Percentiles rank a stretch among this genome's conserved stretches.
Evolutionary conservation across 768 basidiomycete genomes (phyloP).

Genomic region (Suillus occidentalis): DNA sequence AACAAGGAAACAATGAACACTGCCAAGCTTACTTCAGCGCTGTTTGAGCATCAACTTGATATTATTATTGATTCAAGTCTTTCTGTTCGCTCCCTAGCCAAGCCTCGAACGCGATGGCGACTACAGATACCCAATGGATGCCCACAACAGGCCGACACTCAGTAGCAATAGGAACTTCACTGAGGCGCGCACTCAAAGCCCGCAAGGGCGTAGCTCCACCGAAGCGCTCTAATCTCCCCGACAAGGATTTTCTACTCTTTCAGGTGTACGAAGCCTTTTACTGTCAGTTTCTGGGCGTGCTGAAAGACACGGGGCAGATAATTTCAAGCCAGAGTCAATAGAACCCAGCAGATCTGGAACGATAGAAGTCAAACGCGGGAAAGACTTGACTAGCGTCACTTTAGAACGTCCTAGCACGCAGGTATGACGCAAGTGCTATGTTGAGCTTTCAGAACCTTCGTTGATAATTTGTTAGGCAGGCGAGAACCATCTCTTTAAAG

Average conservation of each 20-base stretch:
- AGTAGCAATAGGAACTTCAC: conserved; percentile 62
- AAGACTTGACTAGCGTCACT: conserved; percentile 50
- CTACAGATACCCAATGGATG: conserved; percentile 50
- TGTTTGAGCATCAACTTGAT: background rate
- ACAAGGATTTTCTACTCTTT: conserved; percentile 77
- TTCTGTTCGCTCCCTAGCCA: background rate
- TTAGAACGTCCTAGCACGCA: conserved; percentile 68
- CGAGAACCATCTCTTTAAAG: conserved; percentile 57
- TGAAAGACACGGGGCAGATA: conserved; percentile 45
- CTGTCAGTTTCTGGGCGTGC: background rate
- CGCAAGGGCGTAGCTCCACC: conserved; percentile 52
- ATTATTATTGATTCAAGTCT: background rate
- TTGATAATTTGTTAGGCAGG: conserved; percentile 37
- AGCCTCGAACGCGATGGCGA: conserved; percentile 37
- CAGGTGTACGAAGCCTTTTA: conserved; percentile 52
- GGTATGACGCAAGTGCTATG: conserved; percentile 40
- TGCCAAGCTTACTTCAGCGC: conserved; percentile 2
- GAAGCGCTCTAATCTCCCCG: conserved; percentile 49
- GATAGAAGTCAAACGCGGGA: conserved; percentile 57
- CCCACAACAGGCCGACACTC: conserved; percentile 57
- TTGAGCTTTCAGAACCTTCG: background rate
- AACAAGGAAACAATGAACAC: conserved; percentile 1
- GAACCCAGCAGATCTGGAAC: conserved; percentile 65
- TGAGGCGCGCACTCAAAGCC: conserved; percentile 65
- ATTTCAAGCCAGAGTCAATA: conserved; percentile 73